Base-by-base conservation (phyloP, 2,329 filamentous ascomycete species). In the Plenodomus lindquistii region DNA sequence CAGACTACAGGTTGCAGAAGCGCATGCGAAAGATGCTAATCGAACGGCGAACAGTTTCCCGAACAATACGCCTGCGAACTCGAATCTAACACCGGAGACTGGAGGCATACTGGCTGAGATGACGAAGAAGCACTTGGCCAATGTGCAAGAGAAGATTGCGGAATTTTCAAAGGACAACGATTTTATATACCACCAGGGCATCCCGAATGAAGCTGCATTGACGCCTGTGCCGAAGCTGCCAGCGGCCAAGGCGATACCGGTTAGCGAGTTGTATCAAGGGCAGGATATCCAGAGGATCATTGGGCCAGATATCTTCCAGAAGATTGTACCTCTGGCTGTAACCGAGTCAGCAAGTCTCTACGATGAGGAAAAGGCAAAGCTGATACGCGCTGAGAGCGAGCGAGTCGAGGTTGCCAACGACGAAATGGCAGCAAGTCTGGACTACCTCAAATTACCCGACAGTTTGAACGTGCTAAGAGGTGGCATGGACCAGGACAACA, bases 251-350 rank as follows among this genome's bases (percentile, higher is more conserved):
- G 91, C 94, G 3, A 97, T 99, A 54, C 93, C 94, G 0, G 93
- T 99, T 22, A 96, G 89, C 68, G 95, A 99, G 69, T 79, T 99
- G 0, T 99, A 99, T 66, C 91, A 95, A 48, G 93, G 93, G 1
- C 94, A 97, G 73, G 94, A 99, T 69, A 97, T 99, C 36, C 91
- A 96, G 70, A 84, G 91, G 20, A 97, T 99, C 54, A 97, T 96
- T 31, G 95, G 95, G 0, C 93, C 94, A 0, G 94, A 99, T 67
- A 87, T 99, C 42, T 99, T 99, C 73, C 86, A 94, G 59, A 96
- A 96, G 71, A 96, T 99, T 51, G 90, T 97, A 2, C 94, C 94
- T 0, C 88, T 97, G 77, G 89, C 91, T 2, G 93, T 99, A 1
- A 99, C 94, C 0, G 93, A 99, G 72, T 95, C 91, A 19, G 94